Evolutionary conservation across 2,329 filamentous ascomycete genomes (phyloP).

Genomic region (Calonectria pseudoturangicola): DNA sequence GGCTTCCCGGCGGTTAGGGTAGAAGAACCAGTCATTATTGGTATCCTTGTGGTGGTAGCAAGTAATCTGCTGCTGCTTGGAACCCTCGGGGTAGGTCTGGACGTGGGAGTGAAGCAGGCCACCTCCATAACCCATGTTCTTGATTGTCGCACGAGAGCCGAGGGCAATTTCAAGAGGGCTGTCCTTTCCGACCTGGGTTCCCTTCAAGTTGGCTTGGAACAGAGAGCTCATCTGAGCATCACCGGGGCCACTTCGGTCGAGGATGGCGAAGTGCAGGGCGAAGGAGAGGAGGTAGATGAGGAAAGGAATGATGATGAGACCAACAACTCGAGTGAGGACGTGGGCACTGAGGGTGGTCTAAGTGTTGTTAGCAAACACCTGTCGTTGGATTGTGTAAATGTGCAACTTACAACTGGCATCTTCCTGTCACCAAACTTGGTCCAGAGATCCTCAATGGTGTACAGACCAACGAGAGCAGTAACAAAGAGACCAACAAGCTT

Average conservation of each 20-base stretch:
- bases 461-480: slow-evolving; percentile 94
- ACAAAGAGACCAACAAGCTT: slow-evolving; percentile 98
- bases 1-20: slow-evolving; percentile 87
- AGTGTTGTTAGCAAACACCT: not conserved
- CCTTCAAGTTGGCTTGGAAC: slow-evolving; percentile 96
- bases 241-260: slow-evolving; percentile 94
- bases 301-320: slow-evolving; percentile 91
- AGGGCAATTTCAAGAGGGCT: slow-evolving; percentile 94
- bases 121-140: slow-evolving; percentile 99
- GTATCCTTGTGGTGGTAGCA: slow-evolving; percentile 99
- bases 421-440: slow-evolving; percentile 96
- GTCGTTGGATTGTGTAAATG: too few species aligned
- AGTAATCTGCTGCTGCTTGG: slow-evolving; percentile 95
- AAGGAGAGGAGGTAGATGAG: slow-evolving; percentile 97
- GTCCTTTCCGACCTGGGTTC: slow-evolving; percentile 94
- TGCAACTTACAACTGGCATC: slow-evolving; percentile 83
- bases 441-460: slow-evolving; percentile 98
- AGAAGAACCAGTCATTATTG: slow-evolving; percentile 99
- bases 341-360: slow-evolving; percentile 83
- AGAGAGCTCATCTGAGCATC: slow-evolving; percentile 99
- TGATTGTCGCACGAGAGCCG: slow-evolving; percentile 92
- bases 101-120: slow-evolving; percentile 97
- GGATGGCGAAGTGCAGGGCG: slow-evolving; percentile 93
- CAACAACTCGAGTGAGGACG: slow-evolving; percentile 85
- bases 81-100: slow-evolving; percentile 96